phyloP scores from a whole-genome alignment of 2,329 filamentous ascomycete genomes.

The Aspergillus persii region DNA sequence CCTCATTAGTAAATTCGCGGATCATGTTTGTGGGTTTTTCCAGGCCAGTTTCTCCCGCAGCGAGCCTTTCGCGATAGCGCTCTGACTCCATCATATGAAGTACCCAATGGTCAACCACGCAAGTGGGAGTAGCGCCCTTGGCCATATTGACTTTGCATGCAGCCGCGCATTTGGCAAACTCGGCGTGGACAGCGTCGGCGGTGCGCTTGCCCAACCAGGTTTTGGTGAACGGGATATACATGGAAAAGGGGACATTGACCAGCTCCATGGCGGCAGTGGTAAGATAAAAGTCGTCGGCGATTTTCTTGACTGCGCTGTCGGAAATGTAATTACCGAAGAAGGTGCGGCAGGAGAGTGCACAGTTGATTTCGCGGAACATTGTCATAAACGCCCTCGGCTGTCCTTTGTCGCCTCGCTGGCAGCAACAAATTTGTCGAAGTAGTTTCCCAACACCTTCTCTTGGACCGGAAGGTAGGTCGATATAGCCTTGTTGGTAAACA shows the following conservation, averaged over 20 bases:
- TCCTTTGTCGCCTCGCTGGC: slow-evolving; percentile 64
- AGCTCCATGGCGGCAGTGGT: slow-evolving; percentile 87
- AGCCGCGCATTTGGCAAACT: slow-evolving; percentile 80
- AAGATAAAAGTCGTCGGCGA: slow-evolving; percentile 87
- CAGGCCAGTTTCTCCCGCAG: slow-evolving; percentile 58
- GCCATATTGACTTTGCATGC: slow-evolving; percentile 83
- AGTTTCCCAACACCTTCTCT: slow-evolving; percentile 76
- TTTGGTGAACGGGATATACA: slow-evolving; percentile 85
- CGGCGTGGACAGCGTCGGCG: slow-evolving; percentile 75
- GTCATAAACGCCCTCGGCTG: slow-evolving; percentile 77
- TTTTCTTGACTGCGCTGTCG: slow-evolving; percentile 80
- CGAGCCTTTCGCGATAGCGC: slow-evolving; percentile 68
- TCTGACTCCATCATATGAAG: slow-evolving; percentile 77
- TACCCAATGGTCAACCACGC: slow-evolving; percentile 88
- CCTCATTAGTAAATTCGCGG: slow-evolving; percentile 51
- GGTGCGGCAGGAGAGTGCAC: slow-evolving; percentile 81
- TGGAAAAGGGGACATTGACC: slow-evolving; percentile 75
- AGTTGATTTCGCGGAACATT: slow-evolving; percentile 84
- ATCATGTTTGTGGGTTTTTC: slow-evolving; percentile 51
- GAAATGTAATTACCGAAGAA: slow-evolving; percentile 90
- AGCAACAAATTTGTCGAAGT: slow-evolving; percentile 71
- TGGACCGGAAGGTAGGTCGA: slow-evolving; percentile 83
- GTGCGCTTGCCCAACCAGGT: slow-evolving; percentile 89
- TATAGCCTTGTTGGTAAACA: slow-evolving; percentile 83
- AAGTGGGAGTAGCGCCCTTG: slow-evolving; percentile 72